Conservation (phyloP, 2,329 filamentous ascomycete species). For the Conoideocrella luteorostrata region DNA sequence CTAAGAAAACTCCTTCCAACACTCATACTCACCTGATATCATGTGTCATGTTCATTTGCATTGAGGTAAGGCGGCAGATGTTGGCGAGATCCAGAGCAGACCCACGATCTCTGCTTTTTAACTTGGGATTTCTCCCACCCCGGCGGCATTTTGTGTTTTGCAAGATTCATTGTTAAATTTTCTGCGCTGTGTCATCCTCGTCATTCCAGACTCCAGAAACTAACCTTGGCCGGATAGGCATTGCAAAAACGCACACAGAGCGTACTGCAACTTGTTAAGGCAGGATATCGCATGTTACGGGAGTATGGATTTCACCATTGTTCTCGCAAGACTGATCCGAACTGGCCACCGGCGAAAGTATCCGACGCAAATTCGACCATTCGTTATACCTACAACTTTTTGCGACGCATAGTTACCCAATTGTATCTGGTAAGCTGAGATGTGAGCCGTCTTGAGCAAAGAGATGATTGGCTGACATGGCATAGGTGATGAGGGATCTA, state of each 20-base stretch:
- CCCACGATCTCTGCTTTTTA: too few relatives aligned
- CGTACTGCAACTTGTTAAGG: not conserved
- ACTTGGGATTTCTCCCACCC: too few relatives aligned
- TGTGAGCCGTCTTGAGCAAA: not conserved
- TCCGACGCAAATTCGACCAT: not conserved
- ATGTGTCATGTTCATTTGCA: slow-evolving; percentile 3
- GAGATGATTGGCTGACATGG: not conserved
- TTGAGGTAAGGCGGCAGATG: slow-evolving; percentile 1
- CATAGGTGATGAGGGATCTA: not conserved
- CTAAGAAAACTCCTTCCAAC: not conserved
- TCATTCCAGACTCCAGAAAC: not conserved
- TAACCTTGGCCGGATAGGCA: not conserved
- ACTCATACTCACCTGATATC: not conserved
- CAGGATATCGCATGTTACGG: not conserved
- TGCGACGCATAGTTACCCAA: not conserved
- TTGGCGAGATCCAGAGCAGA: too few relatives aligned
- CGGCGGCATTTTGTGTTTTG: too few relatives aligned
- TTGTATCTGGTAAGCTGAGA: not conserved
- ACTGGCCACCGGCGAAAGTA: too few relatives aligned
- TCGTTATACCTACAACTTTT: not conserved
- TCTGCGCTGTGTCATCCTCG: too few relatives aligned
- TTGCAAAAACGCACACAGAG: not conserved
- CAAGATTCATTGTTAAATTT: too few relatives aligned
- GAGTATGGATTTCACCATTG: too few relatives aligned
- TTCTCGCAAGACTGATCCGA: too few relatives aligned